A percentile compares a stretch with the other conserved stretches of the same genome.
These are phyloP conservation scores for Psilocybe cubensis DNA, from an alignment of 768 basidiomycete species.

Conservation along the genomic window DNA sequence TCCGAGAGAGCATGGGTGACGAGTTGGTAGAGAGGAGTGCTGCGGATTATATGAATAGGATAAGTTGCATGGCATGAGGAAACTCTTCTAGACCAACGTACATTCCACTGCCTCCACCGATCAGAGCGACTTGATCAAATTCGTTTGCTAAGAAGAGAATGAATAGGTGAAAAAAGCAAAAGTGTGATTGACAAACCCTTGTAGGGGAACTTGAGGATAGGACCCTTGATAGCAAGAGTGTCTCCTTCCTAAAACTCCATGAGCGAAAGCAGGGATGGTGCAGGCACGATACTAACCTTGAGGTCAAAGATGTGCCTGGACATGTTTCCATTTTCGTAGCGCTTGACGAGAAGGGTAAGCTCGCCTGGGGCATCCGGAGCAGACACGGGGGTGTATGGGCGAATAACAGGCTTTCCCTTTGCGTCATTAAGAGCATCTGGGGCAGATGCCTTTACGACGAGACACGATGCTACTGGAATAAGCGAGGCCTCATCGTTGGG, in stretches of 20 bases:
- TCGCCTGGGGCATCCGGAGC: slow-evolving; percentile 75
- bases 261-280: slow-evolving; percentile 4
- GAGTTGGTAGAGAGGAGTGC: slow-evolving; percentile 86
- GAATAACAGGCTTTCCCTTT: slow-evolving; percentile 86
- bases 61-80: slow-evolving; percentile 8
- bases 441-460: slow-evolving; percentile 77
- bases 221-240: slow-evolving; percentile 86
- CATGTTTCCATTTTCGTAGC: slow-evolving; percentile 79
- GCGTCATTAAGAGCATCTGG: slow-evolving; percentile 63
- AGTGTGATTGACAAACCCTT: slow-evolving; percentile 51
- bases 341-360: slow-evolving; percentile 83
- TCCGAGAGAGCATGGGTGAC: slow-evolving; percentile 73
- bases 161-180: not conserved
- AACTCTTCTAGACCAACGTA: slow-evolving; percentile 43
- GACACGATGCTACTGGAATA: slow-evolving; percentile 77
- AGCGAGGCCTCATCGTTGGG: slow-evolving; percentile 79
- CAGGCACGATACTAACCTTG: slow-evolving; percentile 42
- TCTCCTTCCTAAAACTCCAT: slow-evolving; percentile 63
- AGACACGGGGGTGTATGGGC: slow-evolving; percentile 95
- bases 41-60: slow-evolving; percentile 32
- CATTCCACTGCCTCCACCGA: slow-evolving; percentile 96
- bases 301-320: slow-evolving; percentile 83
- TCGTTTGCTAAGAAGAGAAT: slow-evolving; percentile 62
- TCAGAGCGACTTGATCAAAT: slow-evolving; percentile 83
- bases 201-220: slow-evolving; percentile 86